Conservation (phyloP, 148 eudicot species). For the Rhododendron griersonianum region DNA sequence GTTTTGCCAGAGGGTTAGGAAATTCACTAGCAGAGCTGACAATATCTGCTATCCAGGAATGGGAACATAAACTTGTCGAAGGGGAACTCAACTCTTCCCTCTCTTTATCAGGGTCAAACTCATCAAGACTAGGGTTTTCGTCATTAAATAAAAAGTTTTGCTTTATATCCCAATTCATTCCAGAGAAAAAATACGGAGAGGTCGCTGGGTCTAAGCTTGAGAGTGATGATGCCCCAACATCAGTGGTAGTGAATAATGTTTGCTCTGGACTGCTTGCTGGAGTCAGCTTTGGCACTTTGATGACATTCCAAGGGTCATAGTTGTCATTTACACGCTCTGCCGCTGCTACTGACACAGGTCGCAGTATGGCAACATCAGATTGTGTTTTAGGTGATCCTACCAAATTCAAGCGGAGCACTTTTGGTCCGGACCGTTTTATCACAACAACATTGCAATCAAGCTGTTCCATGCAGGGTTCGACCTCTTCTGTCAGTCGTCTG, state of each 20-base stretch:
- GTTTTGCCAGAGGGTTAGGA: slow-evolving; percentile 16
- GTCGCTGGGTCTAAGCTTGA: slow-evolving; percentile 45
- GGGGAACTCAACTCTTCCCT: slow-evolving; percentile 48
- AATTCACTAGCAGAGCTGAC: slow-evolving; percentile 23
- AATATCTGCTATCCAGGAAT: slow-evolving; percentile 43
- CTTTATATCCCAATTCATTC: slow-evolving; percentile 42
- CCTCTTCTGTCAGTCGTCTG: slow-evolving; percentile 63
- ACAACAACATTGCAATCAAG: slow-evolving; percentile 76
- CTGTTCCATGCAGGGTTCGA: slow-evolving; percentile 59
- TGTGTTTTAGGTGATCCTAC: slow-evolving; percentile 37
- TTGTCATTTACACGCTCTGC: slow-evolving; percentile 18
- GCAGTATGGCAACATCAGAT: slow-evolving; percentile 23
- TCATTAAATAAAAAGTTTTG: slow-evolving; percentile 26
- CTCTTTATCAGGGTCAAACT: slow-evolving; percentile 50
- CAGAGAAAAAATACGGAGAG: slow-evolving; percentile 45
- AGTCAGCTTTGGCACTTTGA: slow-evolving; percentile 69
- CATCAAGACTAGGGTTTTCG: slow-evolving; percentile 20
- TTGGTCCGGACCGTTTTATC: slow-evolving; percentile 59
- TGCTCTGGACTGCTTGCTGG: slow-evolving; percentile 69
- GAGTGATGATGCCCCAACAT: slow-evolving; percentile 49
- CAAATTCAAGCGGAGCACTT: slow-evolving; percentile 72
- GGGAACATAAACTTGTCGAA: slow-evolving; percentile 36
- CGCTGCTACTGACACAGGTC: slow-evolving; percentile 12
- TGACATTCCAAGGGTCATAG: slow-evolving; percentile 22
- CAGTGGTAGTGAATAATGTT: slow-evolving; percentile 44